Evolutionary conservation across 768 basidiomycete genomes (phyloP).

Genomic region (Leccinellum albellum): DNA sequence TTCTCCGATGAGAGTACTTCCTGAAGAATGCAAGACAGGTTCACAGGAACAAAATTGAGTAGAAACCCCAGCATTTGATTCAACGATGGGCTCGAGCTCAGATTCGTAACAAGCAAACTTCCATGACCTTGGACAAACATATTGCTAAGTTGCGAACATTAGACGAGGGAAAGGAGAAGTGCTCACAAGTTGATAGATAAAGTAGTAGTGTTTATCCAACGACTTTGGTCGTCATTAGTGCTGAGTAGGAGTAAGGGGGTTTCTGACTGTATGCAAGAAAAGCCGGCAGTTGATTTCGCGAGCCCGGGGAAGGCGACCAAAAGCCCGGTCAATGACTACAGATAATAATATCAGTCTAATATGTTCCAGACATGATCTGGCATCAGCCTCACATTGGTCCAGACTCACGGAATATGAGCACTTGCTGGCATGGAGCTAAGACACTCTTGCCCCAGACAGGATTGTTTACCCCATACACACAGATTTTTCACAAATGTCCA

Average conservation of each 20-base stretch:
- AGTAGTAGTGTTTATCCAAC: constrained; percentile 20
- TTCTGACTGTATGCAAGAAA: constrained; percentile 28
- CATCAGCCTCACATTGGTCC: constrained; percentile 26
- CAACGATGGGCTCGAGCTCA: constrained; percentile 16
- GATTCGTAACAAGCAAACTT: constrained; percentile 19
- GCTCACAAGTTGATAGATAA: constrained; percentile 22
- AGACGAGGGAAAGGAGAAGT: neutral
- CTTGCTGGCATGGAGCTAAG: neutral
- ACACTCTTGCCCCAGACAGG: neutral
- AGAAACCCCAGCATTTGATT: neutral
- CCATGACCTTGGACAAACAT: constrained; percentile 18
- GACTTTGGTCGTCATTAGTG: constrained; percentile 1
- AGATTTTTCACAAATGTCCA: constrained; percentile 21
- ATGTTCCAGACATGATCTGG: neutral
- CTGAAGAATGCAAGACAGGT: neutral
- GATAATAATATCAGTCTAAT: neutral
- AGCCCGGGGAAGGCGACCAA: constrained; percentile 24
- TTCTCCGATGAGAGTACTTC: neutral
- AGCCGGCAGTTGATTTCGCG: constrained; percentile 12
- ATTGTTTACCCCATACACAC: neutral
- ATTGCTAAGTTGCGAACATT: neutral
- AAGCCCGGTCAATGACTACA: constrained; percentile 23
- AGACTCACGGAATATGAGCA: constrained; percentile 19
- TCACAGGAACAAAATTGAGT: neutral
- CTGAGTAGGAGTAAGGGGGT: constrained; percentile 25